A percentile compares a stretch with the other conserved stretches of the same genome.
phyloP scores from a whole-genome alignment of 192 early-diverging fungal genomes.

The Backusella sp. region DNA sequence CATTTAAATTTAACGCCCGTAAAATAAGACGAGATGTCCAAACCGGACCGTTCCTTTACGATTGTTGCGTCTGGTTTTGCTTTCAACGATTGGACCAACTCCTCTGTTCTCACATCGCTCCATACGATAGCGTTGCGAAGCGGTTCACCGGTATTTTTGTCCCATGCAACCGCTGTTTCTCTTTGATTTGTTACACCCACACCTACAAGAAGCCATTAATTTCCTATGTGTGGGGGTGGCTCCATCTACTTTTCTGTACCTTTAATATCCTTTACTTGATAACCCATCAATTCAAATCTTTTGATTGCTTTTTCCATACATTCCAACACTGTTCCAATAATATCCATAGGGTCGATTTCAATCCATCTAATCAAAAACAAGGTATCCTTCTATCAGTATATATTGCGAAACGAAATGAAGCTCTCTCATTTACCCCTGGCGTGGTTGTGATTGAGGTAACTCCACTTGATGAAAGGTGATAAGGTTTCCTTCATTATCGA shows the following conservation, averaged over 20 bases:
- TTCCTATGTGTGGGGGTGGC: not conserved
- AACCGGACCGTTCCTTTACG: conserved; percentile 61
- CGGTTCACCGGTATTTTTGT: conserved; percentile 71
- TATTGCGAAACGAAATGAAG: not conserved
- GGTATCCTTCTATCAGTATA: not conserved
- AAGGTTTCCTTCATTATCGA: conserved; percentile 70
- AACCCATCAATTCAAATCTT: conserved; percentile 62
- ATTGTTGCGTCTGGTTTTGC: conserved; percentile 35
- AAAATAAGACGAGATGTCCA: conserved; percentile 92
- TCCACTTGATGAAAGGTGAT: conserved; percentile 78
- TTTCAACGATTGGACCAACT: conserved; percentile 65
- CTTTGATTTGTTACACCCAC: conserved; percentile 96
- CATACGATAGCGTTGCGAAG: conserved; percentile 90
- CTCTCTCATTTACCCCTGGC: conserved; percentile 53
- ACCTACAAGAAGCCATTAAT: conserved; percentile 25
- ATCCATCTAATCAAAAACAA: conserved; percentile 63
- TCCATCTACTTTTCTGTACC: not conserved
- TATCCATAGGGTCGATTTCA: conserved; percentile 81
- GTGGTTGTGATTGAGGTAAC: conserved; percentile 72
- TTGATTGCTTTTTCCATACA: conserved; percentile 67
- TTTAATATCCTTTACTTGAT: conserved; percentile 46
- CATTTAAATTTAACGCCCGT: conserved; percentile 88
- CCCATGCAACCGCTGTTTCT: conserved; percentile 89
- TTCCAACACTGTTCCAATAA: conserved; percentile 63
- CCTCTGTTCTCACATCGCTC: conserved; percentile 84